Conservation (phyloP, 805 yeast species). For the Starmerella bombi region DNA sequence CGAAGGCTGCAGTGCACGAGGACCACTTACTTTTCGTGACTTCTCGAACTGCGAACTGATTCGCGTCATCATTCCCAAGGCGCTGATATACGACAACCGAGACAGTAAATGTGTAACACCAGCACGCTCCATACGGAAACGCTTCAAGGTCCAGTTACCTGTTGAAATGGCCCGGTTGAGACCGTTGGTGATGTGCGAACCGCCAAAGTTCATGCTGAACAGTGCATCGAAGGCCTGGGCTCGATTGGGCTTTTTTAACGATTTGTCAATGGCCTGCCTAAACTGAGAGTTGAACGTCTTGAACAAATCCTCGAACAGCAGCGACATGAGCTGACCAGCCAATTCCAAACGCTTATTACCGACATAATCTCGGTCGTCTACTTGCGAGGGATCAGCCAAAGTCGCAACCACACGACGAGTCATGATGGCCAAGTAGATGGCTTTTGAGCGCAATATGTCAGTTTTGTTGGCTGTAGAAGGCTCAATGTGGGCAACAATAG, state of each 20-base stretch:
- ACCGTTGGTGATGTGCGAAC: constrained; percentile 87
- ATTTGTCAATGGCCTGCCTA: constrained; percentile 87
- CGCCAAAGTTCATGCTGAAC: constrained; percentile 75
- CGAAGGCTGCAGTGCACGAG: constrained; percentile 96
- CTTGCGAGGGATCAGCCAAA: constrained; percentile 83
- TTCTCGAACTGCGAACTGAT: constrained; percentile 98
- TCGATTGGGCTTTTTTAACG: constrained; percentile 82
- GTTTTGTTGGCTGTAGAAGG: constrained; percentile 30
- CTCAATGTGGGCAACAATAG: constrained; percentile 87
- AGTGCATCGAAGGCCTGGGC: constrained; percentile 93
- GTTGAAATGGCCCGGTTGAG: constrained; percentile 93
- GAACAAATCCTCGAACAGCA: constrained; percentile 90
- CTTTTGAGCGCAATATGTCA: constrained; percentile 64
- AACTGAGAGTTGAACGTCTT: constrained; percentile 92
- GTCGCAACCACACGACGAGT: constrained; percentile 93
- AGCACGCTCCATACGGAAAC: constrained; percentile 99
- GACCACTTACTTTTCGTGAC: constrained; percentile 95
- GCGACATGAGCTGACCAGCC: constrained; percentile 94
- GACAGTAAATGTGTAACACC: constrained; percentile 96
- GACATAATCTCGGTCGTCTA: constrained; percentile 97
- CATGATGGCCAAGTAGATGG: constrained; percentile 89
- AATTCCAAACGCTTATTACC: constrained; percentile 94
- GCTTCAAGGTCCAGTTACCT: constrained; percentile 96
- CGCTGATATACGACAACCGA: constrained; percentile 82
- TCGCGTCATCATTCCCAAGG: constrained; percentile 98